phyloP scores from a whole-genome alignment of 2,329 filamentous ascomycete genomes.

The Pseudocercospora fijiensis region DNA sequence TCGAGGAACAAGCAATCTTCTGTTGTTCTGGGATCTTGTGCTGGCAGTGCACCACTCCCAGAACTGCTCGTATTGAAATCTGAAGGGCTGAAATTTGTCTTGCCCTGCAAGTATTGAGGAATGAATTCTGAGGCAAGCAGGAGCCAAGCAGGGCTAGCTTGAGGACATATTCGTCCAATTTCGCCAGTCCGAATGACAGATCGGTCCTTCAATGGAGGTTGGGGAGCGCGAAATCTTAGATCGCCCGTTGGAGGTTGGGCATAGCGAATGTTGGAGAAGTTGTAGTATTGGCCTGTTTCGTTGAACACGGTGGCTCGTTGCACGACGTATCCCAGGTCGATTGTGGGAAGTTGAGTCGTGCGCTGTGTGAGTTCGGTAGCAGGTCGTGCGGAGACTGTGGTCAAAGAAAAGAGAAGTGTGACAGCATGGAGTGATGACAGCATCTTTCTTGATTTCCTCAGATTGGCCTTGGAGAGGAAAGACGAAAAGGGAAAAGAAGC shows the following conservation, averaged over 20 bases:
- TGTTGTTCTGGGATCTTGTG: conserved; percentile 36
- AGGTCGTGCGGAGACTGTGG: background rate
- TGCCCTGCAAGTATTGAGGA: conserved; percentile 27
- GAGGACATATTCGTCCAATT: conserved; percentile 47
- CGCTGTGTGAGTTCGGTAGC: background rate
- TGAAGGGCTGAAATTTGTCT: conserved; percentile 18
- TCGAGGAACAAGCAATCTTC: conserved; percentile 46
- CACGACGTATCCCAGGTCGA: conserved; percentile 57
- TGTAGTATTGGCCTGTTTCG: conserved; percentile 15
- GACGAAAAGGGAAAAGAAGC: background rate
- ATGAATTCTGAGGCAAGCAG: conserved; percentile 39
- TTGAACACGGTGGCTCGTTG: conserved; percentile 51
- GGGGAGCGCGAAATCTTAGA: conserved; percentile 52
- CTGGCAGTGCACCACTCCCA: conserved; percentile 16
- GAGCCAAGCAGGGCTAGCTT: conserved; percentile 49
- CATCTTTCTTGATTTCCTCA: background rate
- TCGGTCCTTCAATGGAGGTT: conserved; percentile 43
- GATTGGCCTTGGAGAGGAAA: background rate
- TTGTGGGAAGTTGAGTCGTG: conserved; percentile 39
- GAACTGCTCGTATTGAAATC: conserved; percentile 19
- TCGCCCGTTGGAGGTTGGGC: conserved; percentile 54
- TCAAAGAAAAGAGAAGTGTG: background rate
- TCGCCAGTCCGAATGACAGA: conserved; percentile 48
- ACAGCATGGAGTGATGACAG: background rate
- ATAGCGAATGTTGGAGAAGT: conserved; percentile 58